Evolutionary conservation across 192 early-diverging fungal genomes (phyloP).

Genomic region (Coemansia sp.): DNA sequence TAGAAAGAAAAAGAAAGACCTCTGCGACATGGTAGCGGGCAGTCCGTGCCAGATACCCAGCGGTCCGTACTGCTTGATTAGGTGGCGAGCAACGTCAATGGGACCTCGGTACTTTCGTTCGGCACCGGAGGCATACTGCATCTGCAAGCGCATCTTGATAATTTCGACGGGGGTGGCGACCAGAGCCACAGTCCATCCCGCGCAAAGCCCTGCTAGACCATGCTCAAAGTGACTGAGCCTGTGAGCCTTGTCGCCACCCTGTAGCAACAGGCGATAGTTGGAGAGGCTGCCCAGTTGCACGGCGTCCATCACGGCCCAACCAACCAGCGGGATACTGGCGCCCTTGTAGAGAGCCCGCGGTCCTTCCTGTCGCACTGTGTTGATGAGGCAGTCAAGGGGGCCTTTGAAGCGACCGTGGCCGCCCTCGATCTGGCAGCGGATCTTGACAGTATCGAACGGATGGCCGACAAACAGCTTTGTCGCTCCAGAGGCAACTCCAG

Average conservation of each 20-base stretch:
- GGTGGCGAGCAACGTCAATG: conserved; percentile 76
- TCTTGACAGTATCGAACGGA: conserved; percentile 83
- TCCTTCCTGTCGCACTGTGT: conserved; percentile 70
- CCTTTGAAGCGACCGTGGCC: conserved; percentile 70
- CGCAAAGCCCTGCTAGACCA: conserved; percentile 67
- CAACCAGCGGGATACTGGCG: conserved; percentile 86
- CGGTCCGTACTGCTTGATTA: conserved; percentile 75
- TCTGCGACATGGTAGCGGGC: conserved; percentile 76
- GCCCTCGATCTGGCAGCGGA: conserved; percentile 75
- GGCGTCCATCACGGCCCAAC: conserved; percentile 88
- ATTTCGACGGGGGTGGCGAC: conserved; percentile 80
- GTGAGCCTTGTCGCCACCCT: conserved; percentile 62
- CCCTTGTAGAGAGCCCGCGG: conserved; percentile 87
- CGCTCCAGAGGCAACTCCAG: conserved; percentile 71
- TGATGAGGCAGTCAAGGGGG: conserved; percentile 66
- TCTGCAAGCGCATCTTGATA: conserved; percentile 71
- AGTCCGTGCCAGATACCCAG: conserved; percentile 85
- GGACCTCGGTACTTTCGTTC: conserved; percentile 81
- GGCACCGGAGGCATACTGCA: conserved; percentile 68
- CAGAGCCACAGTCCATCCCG: conserved; percentile 78
- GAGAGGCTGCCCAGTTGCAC: conserved; percentile 77
- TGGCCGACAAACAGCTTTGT: conserved; percentile 81
- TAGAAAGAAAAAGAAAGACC: conserved; percentile 76
- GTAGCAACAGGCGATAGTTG: conserved; percentile 72
- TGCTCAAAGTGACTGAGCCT: conserved; percentile 68